Evolutionary conservation across 2,329 filamentous ascomycete genomes (phyloP).

Genomic region (Xylaria sp.): DNA sequence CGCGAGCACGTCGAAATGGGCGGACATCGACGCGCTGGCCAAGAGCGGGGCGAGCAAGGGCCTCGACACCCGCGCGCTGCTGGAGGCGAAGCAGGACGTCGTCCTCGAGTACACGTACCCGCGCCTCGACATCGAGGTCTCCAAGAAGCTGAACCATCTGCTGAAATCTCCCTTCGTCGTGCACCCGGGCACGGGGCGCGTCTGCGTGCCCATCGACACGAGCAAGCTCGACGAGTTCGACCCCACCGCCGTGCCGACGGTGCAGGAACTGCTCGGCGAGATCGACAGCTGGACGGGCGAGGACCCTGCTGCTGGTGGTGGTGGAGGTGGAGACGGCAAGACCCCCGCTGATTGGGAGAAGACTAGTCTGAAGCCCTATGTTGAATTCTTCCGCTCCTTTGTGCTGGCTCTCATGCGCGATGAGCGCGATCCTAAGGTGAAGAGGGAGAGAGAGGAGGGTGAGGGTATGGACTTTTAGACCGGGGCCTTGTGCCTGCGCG

Average conservation of each 20-base stretch:
- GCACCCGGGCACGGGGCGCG: slow-evolving; percentile 90
- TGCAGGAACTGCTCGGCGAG: slow-evolving; percentile 81
- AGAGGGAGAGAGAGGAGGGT: slow-evolving; percentile 65
- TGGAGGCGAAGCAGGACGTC: slow-evolving; percentile 94
- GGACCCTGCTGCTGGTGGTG: slow-evolving; percentile 32
- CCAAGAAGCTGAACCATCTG: slow-evolving; percentile 97
- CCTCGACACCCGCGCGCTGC: slow-evolving; percentile 77
- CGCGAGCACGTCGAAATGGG: slow-evolving; percentile 84
- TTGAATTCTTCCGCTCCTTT: slow-evolving; percentile 88
- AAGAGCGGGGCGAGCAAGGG: slow-evolving; percentile 77
- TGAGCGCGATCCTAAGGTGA: slow-evolving; percentile 65
- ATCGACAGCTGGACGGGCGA: slow-evolving; percentile 77
- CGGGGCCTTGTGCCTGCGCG: not conserved
- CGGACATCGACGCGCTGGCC: slow-evolving; percentile 88
- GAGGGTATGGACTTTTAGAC: slow-evolving; percentile 63
- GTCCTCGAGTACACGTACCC: slow-evolving; percentile 98
- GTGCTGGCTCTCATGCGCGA: slow-evolving; percentile 83
- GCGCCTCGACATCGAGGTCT: slow-evolving; percentile 94
- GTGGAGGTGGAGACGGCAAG: slow-evolving; percentile 35
- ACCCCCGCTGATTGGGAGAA: slow-evolving; percentile 90
- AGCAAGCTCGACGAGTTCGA: slow-evolving; percentile 81
- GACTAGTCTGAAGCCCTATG: slow-evolving; percentile 91
- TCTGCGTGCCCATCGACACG: slow-evolving; percentile 94
- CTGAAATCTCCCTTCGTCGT: slow-evolving; percentile 97
- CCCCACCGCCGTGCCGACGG: slow-evolving; percentile 87